Evolutionary conservation across 306 rosid genomes (phyloP).

Genomic region (Quercus robur): DNA sequence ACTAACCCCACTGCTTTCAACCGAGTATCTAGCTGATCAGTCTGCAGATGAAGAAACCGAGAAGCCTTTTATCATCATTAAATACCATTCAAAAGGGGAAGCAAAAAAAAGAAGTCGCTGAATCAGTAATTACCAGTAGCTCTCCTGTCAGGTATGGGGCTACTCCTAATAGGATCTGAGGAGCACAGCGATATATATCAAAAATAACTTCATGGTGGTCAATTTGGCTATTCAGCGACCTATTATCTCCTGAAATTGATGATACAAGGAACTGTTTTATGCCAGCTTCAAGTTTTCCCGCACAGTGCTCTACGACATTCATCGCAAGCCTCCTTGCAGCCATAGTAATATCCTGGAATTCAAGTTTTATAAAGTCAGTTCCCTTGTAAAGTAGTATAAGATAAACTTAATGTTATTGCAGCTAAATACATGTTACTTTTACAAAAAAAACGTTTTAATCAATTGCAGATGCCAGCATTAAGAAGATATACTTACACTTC

Average conservation of each 20-base stretch:
- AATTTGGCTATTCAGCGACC: constrained; percentile 50
- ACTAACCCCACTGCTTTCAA: constrained; percentile 85
- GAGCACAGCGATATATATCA: constrained; percentile 88
- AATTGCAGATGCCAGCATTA: constrained; percentile 22
- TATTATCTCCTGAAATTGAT: constrained; percentile 81
- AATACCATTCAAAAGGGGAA: constrained; percentile 2
- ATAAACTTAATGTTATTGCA: background rate
- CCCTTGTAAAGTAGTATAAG: background rate
- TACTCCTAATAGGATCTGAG: constrained; percentile 76
- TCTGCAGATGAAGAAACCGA: constrained; percentile 56
- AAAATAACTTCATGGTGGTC: constrained; percentile 82
- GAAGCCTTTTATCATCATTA: constrained; percentile 22
- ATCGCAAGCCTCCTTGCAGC: constrained; percentile 98
- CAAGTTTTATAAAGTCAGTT: constrained; percentile 15
- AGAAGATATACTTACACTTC: constrained; percentile 56
- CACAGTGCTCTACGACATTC: constrained; percentile 83
- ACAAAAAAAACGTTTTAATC: background rate
- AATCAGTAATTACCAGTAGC: constrained; percentile 71
- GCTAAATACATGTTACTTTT: background rate
- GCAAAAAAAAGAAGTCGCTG: background rate
- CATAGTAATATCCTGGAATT: constrained; percentile 67
- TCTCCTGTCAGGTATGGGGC: constrained; percentile 90
- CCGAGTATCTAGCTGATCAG: constrained; percentile 90
- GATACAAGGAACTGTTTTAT: constrained; percentile 83
- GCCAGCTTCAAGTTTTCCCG: constrained; percentile 84